Conservation (phyloP, 495 filamentous ascomycete species). For the Lasiosphaeriaceae sp. region DNA sequence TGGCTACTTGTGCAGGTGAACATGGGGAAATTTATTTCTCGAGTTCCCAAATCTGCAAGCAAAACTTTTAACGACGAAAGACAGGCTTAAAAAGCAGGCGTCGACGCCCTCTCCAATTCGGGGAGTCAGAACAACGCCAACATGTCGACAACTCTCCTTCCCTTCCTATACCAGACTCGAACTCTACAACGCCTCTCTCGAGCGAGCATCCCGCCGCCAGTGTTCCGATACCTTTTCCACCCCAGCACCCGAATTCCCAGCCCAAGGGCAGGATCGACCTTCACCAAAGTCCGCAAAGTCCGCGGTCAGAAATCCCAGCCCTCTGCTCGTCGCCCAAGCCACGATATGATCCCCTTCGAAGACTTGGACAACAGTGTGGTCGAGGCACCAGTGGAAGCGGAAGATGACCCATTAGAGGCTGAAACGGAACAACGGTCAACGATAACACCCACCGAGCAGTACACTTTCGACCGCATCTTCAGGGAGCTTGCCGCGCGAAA, state of each 20-base stretch:
- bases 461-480: constrained; percentile 57
- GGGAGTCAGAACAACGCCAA: constrained; percentile 1
- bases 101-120: neutral
- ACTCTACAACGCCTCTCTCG: constrained; percentile 46
- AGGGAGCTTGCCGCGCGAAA: constrained; percentile 42
- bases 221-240: constrained; percentile 19
- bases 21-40: neutral
- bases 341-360: constrained; percentile 40
- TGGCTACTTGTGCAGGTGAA: no score
- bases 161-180: constrained; percentile 71
- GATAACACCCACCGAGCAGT: constrained; percentile 53
- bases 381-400: neutral
- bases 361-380: constrained; percentile 13
- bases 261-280: neutral
- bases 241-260: neutral
- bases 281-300: neutral
- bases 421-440: constrained; percentile 34
- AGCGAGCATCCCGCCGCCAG: constrained; percentile 7
- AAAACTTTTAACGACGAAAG: no score
- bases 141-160: constrained; percentile 43
- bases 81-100: no score
- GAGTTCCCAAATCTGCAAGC: no score
- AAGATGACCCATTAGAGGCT: neutral
- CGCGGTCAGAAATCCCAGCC: no score
- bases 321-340: neutral